Conservation (phyloP, 495 filamentous ascomycete species). For the Xylaria sp. region DNA sequence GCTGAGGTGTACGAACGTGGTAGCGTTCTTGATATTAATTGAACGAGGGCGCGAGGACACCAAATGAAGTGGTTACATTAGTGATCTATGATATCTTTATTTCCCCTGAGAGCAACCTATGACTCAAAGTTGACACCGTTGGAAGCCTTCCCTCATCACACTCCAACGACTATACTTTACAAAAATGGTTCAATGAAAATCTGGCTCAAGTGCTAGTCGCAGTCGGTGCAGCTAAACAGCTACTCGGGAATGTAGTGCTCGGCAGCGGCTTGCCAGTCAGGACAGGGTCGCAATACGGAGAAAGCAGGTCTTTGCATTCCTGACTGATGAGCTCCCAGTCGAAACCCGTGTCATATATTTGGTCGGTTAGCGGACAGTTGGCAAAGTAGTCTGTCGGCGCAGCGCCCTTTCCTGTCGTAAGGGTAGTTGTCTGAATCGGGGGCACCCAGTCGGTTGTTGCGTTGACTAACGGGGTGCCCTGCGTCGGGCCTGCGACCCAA, state of each 20-base stretch:
- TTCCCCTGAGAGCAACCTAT: not conserved
- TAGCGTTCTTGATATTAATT: not conserved
- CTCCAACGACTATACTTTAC: not conserved
- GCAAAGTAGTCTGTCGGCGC: not conserved
- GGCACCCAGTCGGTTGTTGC: not conserved
- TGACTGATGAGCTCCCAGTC: slow-evolving; percentile 13
- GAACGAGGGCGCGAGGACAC: not conserved
- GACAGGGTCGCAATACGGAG: slow-evolving; percentile 13
- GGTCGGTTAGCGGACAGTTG: not conserved
- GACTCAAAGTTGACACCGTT: not conserved
- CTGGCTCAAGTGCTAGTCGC: not conserved
- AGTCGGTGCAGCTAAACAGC: not conserved
- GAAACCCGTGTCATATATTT: not conserved
- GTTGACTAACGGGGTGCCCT: not conserved
- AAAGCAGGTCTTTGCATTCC: slow-evolving; percentile 1
- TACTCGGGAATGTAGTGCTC: slow-evolving; percentile 7
- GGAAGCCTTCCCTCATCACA: not conserved
- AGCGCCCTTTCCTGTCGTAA: slow-evolving; percentile 1
- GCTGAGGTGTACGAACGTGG: not conserved
- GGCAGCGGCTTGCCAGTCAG: not conserved
- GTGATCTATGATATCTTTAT: not conserved
- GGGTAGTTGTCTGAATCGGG: slow-evolving; percentile 3
- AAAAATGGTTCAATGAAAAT: not conserved
- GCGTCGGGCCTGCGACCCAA: not conserved
- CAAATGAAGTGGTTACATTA: not conserved